Conservation (phyloP, 805 yeast species). For the Barnettozyma californica region DNA sequence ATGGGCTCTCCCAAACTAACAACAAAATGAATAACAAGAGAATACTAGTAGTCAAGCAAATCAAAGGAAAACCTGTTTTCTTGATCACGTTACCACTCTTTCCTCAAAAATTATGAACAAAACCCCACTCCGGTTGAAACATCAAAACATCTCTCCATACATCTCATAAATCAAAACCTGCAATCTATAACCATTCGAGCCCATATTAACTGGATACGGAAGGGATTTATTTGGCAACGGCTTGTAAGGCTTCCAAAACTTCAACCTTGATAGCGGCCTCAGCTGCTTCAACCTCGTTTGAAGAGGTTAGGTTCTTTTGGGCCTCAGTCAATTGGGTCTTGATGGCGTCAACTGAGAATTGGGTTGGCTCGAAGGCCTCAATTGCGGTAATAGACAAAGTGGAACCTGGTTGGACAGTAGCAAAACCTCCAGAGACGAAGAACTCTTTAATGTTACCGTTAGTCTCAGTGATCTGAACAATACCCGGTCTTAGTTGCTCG, state of each 20-base stretch:
- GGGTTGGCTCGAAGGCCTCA: slow-evolving; percentile 90
- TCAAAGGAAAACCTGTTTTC: slow-evolving; percentile 1
- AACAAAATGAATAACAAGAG: not conserved
- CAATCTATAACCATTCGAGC: not conserved
- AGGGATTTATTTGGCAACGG: slow-evolving; percentile 59
- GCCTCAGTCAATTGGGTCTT: slow-evolving; percentile 86
- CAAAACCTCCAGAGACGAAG: slow-evolving; percentile 95
- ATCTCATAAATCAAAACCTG: not conserved
- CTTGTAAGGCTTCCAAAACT: slow-evolving; percentile 90
- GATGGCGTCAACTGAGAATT: slow-evolving; percentile 76
- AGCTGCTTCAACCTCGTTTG: slow-evolving; percentile 86
- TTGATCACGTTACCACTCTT: not conserved
- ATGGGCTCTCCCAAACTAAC: not conserved
- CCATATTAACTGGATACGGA: not conserved
- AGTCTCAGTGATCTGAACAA: slow-evolving; percentile 83
- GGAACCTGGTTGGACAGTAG: slow-evolving; percentile 93
- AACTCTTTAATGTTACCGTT: slow-evolving; percentile 67
- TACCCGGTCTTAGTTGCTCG: slow-evolving; percentile 94
- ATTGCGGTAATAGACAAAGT: slow-evolving; percentile 85
- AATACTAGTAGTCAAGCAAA: not conserved
- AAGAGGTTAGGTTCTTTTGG: slow-evolving; percentile 78
- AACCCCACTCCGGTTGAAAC: not conserved
- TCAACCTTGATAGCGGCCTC: slow-evolving; percentile 95
- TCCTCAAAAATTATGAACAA: not conserved
- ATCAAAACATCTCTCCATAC: not conserved